Conservation (phyloP, 257 asterid genomes). For the Anisodus acutangulus region DNA sequence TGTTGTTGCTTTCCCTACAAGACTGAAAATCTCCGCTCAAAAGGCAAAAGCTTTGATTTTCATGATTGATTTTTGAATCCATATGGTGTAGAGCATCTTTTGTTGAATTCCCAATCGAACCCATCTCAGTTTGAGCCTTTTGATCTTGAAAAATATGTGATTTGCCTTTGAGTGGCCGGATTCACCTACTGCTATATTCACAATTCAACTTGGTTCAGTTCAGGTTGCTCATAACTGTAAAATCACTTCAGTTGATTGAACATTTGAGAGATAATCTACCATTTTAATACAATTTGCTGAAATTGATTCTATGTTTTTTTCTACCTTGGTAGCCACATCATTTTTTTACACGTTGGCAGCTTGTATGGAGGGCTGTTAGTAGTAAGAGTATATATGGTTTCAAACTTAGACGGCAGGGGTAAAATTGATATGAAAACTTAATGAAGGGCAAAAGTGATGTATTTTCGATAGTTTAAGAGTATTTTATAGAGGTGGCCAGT, state of each 20-base stretch:
- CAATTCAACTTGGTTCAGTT: constrained; percentile 39
- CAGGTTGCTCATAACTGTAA: constrained; percentile 88
- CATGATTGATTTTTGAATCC: constrained; percentile 83
- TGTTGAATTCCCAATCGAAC: constrained; percentile 63
- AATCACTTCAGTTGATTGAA: constrained; percentile 86
- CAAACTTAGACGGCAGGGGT: no score
- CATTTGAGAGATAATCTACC: constrained; percentile 58
- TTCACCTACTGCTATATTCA: constrained; percentile 70
- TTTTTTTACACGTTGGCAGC: no score
- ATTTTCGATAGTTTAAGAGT: no score
- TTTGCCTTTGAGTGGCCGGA: constrained; percentile 71
- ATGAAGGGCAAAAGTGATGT: no score
- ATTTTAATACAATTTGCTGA: constrained; percentile 75
- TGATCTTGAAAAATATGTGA: constrained; percentile 60
- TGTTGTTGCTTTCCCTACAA: constrained; percentile 60
- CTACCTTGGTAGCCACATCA: no score
- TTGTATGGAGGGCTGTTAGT: no score
- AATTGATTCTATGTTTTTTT: constrained; percentile 59
- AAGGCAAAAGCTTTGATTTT: constrained; percentile 64
- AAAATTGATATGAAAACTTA: no score
- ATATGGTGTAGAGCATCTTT: constrained; percentile 74
- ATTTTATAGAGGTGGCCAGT: no score
- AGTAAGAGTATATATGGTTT: no score
- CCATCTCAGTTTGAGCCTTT: constrained; percentile 82
- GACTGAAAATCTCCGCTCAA: constrained; percentile 88